Evolutionary conservation across 129 eudicot genomes (phyloP).

Genomic region (Kitagawia praeruptora): DNA sequence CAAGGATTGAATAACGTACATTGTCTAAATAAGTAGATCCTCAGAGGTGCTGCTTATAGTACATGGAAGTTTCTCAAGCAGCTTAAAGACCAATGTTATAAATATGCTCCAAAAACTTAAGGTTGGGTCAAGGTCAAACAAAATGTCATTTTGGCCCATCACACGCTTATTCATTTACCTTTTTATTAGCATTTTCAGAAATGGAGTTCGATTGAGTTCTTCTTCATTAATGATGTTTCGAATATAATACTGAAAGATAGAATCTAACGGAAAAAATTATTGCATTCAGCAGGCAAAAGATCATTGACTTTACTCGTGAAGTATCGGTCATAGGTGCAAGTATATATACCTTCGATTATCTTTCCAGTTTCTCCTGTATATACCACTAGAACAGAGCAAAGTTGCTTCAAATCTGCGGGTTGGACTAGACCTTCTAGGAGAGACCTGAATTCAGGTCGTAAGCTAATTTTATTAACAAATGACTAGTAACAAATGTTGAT

Average conservation of each 20-base stretch:
- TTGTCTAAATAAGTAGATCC: background rate
- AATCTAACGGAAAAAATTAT: background rate
- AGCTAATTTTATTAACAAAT: slow-evolving; percentile 20
- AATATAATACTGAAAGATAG: background rate
- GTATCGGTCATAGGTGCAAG: background rate
- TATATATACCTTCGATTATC: slow-evolving; percentile 58
- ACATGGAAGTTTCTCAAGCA: background rate
- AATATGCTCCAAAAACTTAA: background rate
- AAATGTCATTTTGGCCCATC: background rate
- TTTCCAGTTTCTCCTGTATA: slow-evolving; percentile 76
- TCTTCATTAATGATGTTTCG: background rate
- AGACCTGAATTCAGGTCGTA: slow-evolving; percentile 45
- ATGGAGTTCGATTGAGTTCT: background rate
- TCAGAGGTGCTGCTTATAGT: background rate
- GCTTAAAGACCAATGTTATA: background rate
- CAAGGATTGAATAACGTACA: background rate
- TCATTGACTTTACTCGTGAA: background rate
- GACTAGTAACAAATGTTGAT: background rate
- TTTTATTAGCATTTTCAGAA: background rate
- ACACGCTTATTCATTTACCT: background rate
- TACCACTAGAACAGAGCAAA: slow-evolving; percentile 81
- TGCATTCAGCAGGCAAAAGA: background rate
- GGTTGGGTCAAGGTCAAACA: background rate
- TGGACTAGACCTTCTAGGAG: slow-evolving; percentile 79
- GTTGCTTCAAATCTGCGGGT: slow-evolving; percentile 80